phyloP scores from a whole-genome alignment of 768 basidiomycete genomes.

The Pisolithus marmoratus region DNA sequence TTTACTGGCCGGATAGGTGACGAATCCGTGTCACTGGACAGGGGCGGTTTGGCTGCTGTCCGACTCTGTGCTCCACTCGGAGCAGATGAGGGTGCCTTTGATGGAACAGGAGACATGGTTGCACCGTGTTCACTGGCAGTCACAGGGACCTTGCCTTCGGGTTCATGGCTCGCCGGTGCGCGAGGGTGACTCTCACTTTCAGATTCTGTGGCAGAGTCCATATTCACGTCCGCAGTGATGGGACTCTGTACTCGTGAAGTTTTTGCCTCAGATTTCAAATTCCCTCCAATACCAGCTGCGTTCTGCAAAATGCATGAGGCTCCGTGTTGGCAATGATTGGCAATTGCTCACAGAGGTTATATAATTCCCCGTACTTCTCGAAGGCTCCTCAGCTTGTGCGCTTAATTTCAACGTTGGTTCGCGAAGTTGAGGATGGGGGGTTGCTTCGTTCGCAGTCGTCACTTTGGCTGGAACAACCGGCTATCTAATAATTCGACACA shows the following conservation, averaged over 20 bases:
- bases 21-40: slow-evolving; percentile 41
- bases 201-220: slow-evolving; percentile 26
- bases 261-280: slow-evolving; percentile 3
- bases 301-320: slow-evolving; percentile 14
- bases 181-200: slow-evolving; percentile 9
- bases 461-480: slow-evolving; percentile 42
- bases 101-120: slow-evolving; percentile 15
- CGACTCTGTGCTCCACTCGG: slow-evolving; percentile 17
- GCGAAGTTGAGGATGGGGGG: slow-evolving; percentile 34
- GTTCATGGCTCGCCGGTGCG: slow-evolving; percentile 1
- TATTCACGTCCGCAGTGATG: slow-evolving; percentile 9
- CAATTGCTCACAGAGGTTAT: slow-evolving; percentile 17
- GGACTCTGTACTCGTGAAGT: slow-evolving; percentile 8
- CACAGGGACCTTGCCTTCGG: neutral
- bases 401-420: slow-evolving; percentile 13
- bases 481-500: slow-evolving; percentile 8
- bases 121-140: slow-evolving; percentile 9
- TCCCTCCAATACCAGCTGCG: neutral
- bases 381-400: slow-evolving; percentile 4
- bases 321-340: neutral
- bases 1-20: slow-evolving; percentile 51
- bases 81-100: slow-evolving; percentile 7
- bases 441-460: slow-evolving; percentile 38
- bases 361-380: slow-evolving; percentile 4
- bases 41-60: slow-evolving; percentile 18